phyloP scores from a whole-genome alignment of 345 rosid species.

The Aethionema arabicum region DNA sequence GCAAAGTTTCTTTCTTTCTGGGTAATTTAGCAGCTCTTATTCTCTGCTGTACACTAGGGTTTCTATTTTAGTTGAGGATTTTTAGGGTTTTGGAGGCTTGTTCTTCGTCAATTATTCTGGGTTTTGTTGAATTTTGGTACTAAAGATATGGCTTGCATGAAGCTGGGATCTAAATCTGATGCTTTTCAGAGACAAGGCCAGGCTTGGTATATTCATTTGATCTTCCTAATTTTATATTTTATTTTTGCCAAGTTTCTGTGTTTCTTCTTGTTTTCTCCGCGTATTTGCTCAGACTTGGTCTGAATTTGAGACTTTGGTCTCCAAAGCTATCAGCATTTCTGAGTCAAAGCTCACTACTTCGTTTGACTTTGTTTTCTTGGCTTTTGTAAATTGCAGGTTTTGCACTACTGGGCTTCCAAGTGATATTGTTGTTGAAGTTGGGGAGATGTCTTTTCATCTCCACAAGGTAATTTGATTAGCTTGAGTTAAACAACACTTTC shows the following conservation, averaged over 20 bases:
- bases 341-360: conserved; percentile 13
- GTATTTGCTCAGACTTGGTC: conserved; percentile 22
- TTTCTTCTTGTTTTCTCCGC: conserved; percentile 1
- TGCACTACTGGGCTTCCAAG: conserved; percentile 97
- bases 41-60: conserved; percentile 24
- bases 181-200: conserved; percentile 95
- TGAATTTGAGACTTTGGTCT: conserved; percentile 16
- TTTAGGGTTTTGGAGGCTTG: conserved; percentile 19
- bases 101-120: conserved; percentile 14
- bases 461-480: conserved; percentile 72
- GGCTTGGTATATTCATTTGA: conserved; percentile 71
- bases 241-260: neutral
- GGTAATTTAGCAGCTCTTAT: conserved; percentile 21
- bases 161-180: conserved; percentile 91
- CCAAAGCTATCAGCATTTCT: conserved; percentile 3
- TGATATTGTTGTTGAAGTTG: conserved; percentile 87
- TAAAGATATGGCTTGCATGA: conserved; percentile 76
- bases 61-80: conserved; percentile 16
- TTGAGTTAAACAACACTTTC: conserved; percentile 13
- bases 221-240: conserved; percentile 16
- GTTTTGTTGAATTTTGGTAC: conserved; percentile 21
- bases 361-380: conserved; percentile 16
- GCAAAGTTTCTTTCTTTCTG: conserved; percentile 23
- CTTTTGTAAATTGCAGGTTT: conserved; percentile 55
- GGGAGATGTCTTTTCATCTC: conserved; percentile 92